These are phyloP conservation scores for Boechera stricta DNA, from an alignment of 345 rosid genomes.

Conservation along the genomic window DNA sequence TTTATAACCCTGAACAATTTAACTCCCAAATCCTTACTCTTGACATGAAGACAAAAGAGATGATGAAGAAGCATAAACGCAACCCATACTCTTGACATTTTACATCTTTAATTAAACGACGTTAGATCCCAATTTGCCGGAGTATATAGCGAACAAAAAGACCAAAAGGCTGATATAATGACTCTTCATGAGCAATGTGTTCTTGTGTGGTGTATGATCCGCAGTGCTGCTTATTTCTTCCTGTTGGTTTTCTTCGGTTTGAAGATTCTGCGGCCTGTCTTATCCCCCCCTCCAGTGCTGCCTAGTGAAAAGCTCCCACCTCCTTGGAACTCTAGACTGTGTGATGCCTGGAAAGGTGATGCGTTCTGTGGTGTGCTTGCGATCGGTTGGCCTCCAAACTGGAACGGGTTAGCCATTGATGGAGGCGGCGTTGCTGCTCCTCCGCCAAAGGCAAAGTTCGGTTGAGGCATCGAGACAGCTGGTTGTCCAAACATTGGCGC, in stretches of 20 bases:
- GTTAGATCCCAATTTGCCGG: constrained; percentile 14
- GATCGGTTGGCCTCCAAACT: constrained; percentile 67
- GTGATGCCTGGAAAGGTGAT: constrained; percentile 68
- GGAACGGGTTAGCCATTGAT: constrained; percentile 59
- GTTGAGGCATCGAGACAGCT: constrained; percentile 47
- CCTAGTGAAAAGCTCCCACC: constrained; percentile 87
- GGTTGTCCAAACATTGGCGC: constrained; percentile 59
- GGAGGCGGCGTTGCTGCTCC: constrained; percentile 44
- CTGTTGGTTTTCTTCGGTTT: constrained; percentile 50
- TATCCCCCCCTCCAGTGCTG: constrained; percentile 76
- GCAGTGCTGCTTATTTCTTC: constrained; percentile 55
- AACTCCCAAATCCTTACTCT: constrained; percentile 16
- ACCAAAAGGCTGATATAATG: constrained; percentile 17
- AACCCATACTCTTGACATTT: background rate
- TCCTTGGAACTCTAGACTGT: constrained; percentile 64
- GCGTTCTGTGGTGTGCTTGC: constrained; percentile 51
- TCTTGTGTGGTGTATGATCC: constrained; percentile 11
- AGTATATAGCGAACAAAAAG: background rate
- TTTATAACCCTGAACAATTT: constrained; percentile 34
- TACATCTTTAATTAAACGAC: constrained; percentile 14
- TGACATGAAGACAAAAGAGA: constrained; percentile 14
- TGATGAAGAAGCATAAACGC: background rate
- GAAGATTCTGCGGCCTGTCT: constrained; percentile 61
- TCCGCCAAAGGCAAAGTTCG: constrained; percentile 52
- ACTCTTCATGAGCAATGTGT: constrained; percentile 23